Conservation (phyloP, 2,329 filamentous ascomycete species). For the Blastomyces gilchristii region DNA sequence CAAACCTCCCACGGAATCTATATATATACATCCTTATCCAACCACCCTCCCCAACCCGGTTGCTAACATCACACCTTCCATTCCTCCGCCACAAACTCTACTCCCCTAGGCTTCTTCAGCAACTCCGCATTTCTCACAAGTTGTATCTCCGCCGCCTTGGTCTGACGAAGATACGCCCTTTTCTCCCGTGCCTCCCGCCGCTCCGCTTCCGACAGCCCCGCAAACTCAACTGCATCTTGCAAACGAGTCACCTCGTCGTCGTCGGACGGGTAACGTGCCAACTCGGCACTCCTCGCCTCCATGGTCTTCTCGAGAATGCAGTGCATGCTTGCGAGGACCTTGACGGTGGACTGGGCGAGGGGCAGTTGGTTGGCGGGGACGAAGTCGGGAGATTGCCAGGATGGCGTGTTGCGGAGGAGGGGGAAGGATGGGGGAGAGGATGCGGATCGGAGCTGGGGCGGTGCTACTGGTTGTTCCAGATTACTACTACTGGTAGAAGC, state of each 20-base stretch:
- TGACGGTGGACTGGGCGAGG: conserved; percentile 71
- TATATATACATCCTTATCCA: neutral
- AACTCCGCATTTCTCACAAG: conserved; percentile 65
- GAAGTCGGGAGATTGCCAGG: conserved; percentile 69
- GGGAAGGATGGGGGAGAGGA: conserved; percentile 21
- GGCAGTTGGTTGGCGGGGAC: conserved; percentile 63
- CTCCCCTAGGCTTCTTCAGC: conserved; percentile 55
- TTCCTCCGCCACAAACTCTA: conserved; percentile 20
- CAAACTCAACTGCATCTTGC: conserved; percentile 4
- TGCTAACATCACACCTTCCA: conserved; percentile 21
- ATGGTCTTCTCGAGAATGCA: conserved; percentile 62
- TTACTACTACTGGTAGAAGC: conserved; percentile 4
- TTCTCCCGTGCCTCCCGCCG: conserved; percentile 41
- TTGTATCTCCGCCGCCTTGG: conserved; percentile 79
- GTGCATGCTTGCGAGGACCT: conserved; percentile 88
- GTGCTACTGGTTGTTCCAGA: neutral
- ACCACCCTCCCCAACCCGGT: neutral
- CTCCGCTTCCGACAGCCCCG: conserved; percentile 28
- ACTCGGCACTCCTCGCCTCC: conserved; percentile 54
- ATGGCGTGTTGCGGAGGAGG: conserved; percentile 43
- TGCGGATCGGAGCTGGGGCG: conserved; percentile 17
- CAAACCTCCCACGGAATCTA: neutral
- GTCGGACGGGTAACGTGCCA: conserved; percentile 33
- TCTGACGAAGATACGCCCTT: conserved; percentile 56
- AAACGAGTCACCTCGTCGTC: conserved; percentile 17